Conservation (phyloP, 2,329 filamentous ascomycete genomes). For the Aspergillus sp. region DNA sequence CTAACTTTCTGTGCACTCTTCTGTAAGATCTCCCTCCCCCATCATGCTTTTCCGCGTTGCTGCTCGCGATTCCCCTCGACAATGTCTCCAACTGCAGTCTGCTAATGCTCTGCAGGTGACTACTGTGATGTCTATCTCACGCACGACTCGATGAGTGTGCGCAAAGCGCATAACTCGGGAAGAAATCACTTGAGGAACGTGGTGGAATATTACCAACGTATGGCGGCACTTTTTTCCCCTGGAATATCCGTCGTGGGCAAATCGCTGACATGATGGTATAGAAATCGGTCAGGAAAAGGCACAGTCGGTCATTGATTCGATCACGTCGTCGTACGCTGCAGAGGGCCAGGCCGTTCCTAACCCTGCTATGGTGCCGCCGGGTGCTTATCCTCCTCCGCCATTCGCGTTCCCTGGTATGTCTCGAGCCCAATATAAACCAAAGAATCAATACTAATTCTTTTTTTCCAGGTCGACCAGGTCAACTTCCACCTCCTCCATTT, state of each 20-base stretch:
- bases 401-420: conserved; percentile 60
- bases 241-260: not conserved
- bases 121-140: conserved; percentile 99
- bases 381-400: conserved; percentile 45
- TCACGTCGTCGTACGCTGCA: conserved; percentile 90
- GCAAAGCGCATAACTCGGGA: conserved; percentile 95
- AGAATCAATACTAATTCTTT: not conserved
- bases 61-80: not conserved
- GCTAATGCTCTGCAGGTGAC: conserved; percentile 55
- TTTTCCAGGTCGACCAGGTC: conserved; percentile 27
- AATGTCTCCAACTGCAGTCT: conserved; percentile 1
- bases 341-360: conserved; percentile 86
- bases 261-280: conserved; percentile 31
- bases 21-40: conserved; percentile 47
- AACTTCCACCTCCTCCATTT: conserved; percentile 56
- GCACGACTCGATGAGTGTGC: conserved; percentile 99
- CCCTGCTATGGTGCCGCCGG: conserved; percentile 67
- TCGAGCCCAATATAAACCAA: not conserved
- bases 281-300: conserved; percentile 98
- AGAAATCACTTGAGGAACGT: conserved; percentile 97
- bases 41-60: not conserved
- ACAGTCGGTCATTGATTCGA: conserved; percentile 96
- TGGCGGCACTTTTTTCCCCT: conserved; percentile 7
- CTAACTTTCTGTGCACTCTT: conserved; percentile 59
- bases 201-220: conserved; percentile 96